Evolutionary conservation across 148 eudicot genomes (phyloP).

Genomic region (Oxyria digyna): DNA sequence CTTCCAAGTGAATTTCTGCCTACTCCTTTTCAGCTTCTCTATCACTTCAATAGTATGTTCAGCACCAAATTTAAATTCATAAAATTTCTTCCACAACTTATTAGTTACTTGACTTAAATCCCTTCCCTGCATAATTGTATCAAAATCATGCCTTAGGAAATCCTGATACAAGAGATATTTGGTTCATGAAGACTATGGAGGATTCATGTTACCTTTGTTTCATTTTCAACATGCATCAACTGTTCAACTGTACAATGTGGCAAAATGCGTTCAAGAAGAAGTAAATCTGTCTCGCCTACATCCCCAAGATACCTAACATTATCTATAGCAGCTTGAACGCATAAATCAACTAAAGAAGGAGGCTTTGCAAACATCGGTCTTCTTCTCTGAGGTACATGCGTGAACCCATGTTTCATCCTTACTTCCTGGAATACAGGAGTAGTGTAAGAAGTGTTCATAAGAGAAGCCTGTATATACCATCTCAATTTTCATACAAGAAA

Average conservation of each 20-base stretch:
- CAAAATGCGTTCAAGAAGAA: constrained; percentile 73
- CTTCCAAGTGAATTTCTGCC: too few species aligned
- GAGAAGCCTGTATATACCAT: neutral
- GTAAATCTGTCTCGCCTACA: constrained; percentile 63
- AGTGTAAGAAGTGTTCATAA: neutral
- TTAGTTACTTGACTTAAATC: too few species aligned
- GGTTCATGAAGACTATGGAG: neutral
- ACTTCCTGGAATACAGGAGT: neutral
- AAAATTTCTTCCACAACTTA: too few species aligned
- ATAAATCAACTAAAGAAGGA: constrained; percentile 77
- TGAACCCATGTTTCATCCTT: constrained; percentile 22
- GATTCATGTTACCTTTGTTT: constrained; percentile 45
- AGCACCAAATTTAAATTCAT: too few species aligned
- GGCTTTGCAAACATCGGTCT: constrained; percentile 12
- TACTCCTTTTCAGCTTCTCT: too few species aligned
- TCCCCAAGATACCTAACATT: constrained; percentile 74
- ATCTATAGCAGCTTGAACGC: constrained; percentile 73
- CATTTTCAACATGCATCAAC: constrained; percentile 66
- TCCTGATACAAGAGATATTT: neutral
- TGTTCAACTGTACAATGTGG: constrained; percentile 79
- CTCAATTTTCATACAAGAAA: neutral
- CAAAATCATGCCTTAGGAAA: neutral
- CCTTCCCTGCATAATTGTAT: constrained; percentile 42
- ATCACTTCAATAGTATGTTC: too few species aligned
- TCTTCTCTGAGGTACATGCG: constrained; percentile 15